Base-by-base conservation (phyloP, 139 green algal genomes). In the Chlamydomonas sphaeroides region DNA sequence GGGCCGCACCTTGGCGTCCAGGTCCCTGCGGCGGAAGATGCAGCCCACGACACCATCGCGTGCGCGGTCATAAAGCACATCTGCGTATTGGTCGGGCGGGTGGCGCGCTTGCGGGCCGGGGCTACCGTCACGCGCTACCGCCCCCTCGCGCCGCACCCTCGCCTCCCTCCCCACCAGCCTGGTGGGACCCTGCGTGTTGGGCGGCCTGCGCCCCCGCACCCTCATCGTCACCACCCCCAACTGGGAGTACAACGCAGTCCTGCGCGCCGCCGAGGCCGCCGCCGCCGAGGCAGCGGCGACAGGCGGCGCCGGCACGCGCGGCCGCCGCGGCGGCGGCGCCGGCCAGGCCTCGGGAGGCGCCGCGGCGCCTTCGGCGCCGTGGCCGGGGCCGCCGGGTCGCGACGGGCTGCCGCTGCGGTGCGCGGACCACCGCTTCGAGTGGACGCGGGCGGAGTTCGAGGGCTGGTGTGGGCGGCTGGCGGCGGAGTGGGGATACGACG, bases 371-470 rank as follows among this genome's bases (percentile, higher is more conserved):
- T 33, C 10, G 14, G 74, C 42, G 36, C 33, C 45, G 1, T 85
- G 79, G 72, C 79, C 68, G 3, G 81, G 82, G 15, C 73, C 80
- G 0, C 72, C 78, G 6, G 87, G 85, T 14, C 65, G 84, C 3
- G 87, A 91, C 68, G 87, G 87, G 7, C 68, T 80, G 51, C 74
- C 79, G 63, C 82, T 93, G 71, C 83, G 89, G 51, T 92, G 91
- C 84, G 80, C 65, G 49, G 91, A 94, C 76, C 91, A 94, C 86
- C 82, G 90, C 63, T 94, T 94, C 86, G 91, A 94, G 75, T 94
- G 91, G 91, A 91, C 80, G 1, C 74, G 88, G 20, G n/a, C 35
- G 11, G 88, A 94, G 85, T 93, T 94, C 65, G 63, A 88, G 59
- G 53, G 17, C 8, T 94, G 91, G 91, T 51, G 45, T 1, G 35